These are phyloP conservation scores for Geotrichum candidum DNA, from an alignment of 1,139 yeast genomes.

Conservation along the genomic window DNA sequence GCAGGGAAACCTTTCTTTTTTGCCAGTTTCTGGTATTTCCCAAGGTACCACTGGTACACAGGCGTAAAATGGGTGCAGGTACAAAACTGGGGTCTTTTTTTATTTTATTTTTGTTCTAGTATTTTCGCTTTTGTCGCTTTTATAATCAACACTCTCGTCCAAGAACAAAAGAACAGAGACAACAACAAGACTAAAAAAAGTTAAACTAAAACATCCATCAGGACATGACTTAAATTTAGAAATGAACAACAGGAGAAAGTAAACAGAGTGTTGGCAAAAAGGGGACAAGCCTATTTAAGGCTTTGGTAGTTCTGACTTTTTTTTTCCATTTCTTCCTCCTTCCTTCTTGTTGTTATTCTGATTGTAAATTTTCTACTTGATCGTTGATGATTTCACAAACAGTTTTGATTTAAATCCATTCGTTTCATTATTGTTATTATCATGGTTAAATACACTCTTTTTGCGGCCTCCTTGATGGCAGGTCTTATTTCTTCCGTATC, in stretches of 20 bases:
- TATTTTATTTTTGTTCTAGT: too few species aligned
- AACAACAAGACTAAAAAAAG: not conserved
- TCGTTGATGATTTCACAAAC: not conserved
- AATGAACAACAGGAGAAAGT: not conserved
- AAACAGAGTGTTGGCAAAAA: not conserved
- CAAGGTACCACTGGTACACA: not conserved
- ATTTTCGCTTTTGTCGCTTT: not conserved
- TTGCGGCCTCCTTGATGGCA: not conserved
- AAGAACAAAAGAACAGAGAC: not conserved
- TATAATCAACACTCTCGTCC: not conserved
- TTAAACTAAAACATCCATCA: not conserved
- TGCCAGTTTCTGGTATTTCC: not conserved
- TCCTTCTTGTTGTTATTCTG: not conserved
- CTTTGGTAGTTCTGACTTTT: not conserved
- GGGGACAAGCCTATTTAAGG: not conserved
- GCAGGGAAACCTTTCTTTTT: not conserved
- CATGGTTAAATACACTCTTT: not conserved
- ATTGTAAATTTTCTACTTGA: not conserved
- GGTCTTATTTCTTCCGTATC: slow-evolving; percentile 2
- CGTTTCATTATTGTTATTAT: not conserved
- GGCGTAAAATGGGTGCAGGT: not conserved
- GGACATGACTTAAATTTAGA: not conserved
- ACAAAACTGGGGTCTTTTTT: not conserved
- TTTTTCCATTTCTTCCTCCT: not conserved
- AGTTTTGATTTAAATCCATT: not conserved